Evolutionary conservation across 2,329 filamentous ascomycete genomes (phyloP), one percentile per base, ranked within the genome.

Genomic region (Botrytis tulipae): DNA sequence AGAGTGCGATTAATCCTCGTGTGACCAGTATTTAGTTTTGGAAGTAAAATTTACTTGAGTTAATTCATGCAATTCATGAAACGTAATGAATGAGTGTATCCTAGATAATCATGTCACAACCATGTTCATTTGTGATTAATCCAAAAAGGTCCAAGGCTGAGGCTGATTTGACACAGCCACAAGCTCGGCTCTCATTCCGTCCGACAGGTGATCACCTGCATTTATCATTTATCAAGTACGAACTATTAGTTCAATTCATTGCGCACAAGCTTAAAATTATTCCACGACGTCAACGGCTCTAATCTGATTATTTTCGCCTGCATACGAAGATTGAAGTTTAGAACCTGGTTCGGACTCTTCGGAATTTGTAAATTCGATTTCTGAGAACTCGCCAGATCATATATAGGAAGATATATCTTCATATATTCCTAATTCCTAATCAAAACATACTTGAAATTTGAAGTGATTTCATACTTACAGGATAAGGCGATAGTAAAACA

Each of bases 151-250:
- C 35, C 48, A 42, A 68, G 48, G 65, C 65, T 67, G 46, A 67
- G 46, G 61, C 40, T 54, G 48, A 40, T 18, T 46, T 1, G n/a
- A 16, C 66, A 68, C 66, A 68, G 66, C 66, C 66, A 68, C 48
- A 68, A 57, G 22, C 25, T 67, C 65, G 35, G 42, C n/a, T 42
- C 32, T 66, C 46, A 7, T 42, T 35, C 61, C 18, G 37, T 54
- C 65, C 65, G 65, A 67, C 65, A 29, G 32, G 32, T 54, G 46
- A 67, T 54, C 63, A n/a, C n/a, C n/a, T n/a, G n/a, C 32, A 29
- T 51, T 51, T 14, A n/a, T 54, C 16, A 54, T 51, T 40, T 14
- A n/a, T 54, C 7, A 29, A 29, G 12, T 18, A 54, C n/a, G n/a
- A 29, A 29, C 51, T 8, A 1, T n/a, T 67, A 51, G 44, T 7